Evolutionary conservation across 805 yeast species (phyloP).

Genomic region (Yamadazyma tumulicola): DNA sequence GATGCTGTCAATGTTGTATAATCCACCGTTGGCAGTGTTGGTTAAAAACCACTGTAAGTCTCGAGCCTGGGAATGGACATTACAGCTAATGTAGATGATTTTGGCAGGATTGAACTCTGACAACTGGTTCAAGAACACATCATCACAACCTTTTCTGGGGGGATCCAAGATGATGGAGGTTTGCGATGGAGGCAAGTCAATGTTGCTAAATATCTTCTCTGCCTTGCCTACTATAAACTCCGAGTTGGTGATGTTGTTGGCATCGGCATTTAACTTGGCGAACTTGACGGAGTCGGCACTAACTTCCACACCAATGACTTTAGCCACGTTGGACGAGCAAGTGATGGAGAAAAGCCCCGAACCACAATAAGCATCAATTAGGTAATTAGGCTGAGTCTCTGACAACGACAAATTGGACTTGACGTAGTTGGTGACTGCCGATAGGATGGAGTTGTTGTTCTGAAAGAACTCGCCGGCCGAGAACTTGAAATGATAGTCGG

Average conservation of each 20-base stretch:
- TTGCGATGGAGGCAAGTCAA: slow-evolving; percentile 67
- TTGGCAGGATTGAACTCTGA: slow-evolving; percentile 79
- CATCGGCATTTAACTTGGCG: slow-evolving; percentile 76
- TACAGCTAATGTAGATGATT: slow-evolving; percentile 93
- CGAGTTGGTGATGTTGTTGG: slow-evolving; percentile 75
- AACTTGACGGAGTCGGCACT: slow-evolving; percentile 86
- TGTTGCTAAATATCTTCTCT: slow-evolving; percentile 77
- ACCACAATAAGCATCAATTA: slow-evolving; percentile 96
- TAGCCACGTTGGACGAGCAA: slow-evolving; percentile 74
- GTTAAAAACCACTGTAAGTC: slow-evolving; percentile 81
- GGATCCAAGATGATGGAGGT: slow-evolving; percentile 95
- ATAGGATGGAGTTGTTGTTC: slow-evolving; percentile 67
- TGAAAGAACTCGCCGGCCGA: slow-evolving; percentile 92
- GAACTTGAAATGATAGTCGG: slow-evolving; percentile 77
- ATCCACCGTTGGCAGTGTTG: slow-evolving; percentile 56
- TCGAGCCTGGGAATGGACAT: slow-evolving; percentile 96
- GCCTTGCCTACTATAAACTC: slow-evolving; percentile 89
- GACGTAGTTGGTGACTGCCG: slow-evolving; percentile 78
- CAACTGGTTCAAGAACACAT: slow-evolving; percentile 78
- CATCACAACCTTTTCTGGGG: slow-evolving; percentile 96
- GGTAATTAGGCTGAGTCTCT: slow-evolving; percentile 43
- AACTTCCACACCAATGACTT: slow-evolving; percentile 90
- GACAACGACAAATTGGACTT: slow-evolving; percentile 54
- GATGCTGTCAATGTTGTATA: slow-evolving; percentile 73
- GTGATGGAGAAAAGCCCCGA: slow-evolving; percentile 91